Base-by-base conservation (phyloP, 1,139 yeast species). In the Meyerozyma sp. region DNA sequence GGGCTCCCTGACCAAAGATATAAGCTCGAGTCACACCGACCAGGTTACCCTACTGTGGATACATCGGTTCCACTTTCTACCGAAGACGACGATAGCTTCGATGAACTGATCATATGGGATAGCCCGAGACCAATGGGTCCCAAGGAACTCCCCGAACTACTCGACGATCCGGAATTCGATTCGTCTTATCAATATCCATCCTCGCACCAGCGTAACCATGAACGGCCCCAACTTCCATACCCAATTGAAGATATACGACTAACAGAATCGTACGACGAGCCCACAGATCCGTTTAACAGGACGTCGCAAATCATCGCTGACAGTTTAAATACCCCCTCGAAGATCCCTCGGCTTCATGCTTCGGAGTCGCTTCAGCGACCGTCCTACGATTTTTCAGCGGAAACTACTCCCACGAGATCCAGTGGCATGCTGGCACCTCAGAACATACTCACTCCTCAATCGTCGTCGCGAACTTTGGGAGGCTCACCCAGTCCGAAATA, bases 51-150 rank as follows among this genome's bases (percentile, higher is more conserved):
- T 11, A 34, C 37, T 25, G 26, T 34, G 25, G 26, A 34, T 21
- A 34, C 37, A 34, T 16, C 37, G 6, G 37, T 11, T 4, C 27
- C 37, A 5, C n/a, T 18, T 13, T 11, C 5, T 7, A 20, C 21
- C 6, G 16, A 9, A 23, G 10, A 18, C 8, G 37, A 34, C 8
- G 37, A 34, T 16, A 26, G 20, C 26, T 13, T 27, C 14, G 30
- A 36, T 7, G 30, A 34, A n/a, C 37, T 10, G 21, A 34, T 21
- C n/a, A n/a, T 34, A 34, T 18, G 37, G 21, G 66, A 59, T 5
- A 65, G 72, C 35, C 73, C 75, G 7, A 62, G 60, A 42, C 77
- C 73, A 3, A 70, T 61, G 63, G 77, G 77, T 0, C 77, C 77
- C 1, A 65, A 62, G 48, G 67, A 63, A 43, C 54, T 72, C 16